Evolutionary conservation across 2,329 filamentous ascomycete species (phyloP).

Genomic region (Aspergillus proliferans): DNA sequence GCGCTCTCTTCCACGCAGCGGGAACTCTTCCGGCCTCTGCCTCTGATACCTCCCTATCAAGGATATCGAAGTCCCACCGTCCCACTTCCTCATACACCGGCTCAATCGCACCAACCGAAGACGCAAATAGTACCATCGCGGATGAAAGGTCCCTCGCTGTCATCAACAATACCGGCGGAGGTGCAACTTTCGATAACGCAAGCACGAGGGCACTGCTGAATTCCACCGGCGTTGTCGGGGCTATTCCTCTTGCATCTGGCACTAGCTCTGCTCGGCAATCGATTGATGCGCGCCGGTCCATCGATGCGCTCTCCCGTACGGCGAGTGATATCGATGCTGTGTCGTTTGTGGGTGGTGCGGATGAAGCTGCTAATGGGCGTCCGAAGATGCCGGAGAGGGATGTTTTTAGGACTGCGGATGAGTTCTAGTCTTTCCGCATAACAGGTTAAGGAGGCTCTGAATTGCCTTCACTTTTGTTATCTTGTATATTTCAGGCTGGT

Average conservation of each 20-base stretch:
- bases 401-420: slow-evolving; percentile 24
- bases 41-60: slow-evolving; percentile 15
- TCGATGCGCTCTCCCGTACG: slow-evolving; percentile 16
- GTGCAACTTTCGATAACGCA: slow-evolving; percentile 16
- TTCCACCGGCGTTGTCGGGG: slow-evolving; percentile 22
- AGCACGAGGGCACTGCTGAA: slow-evolving; percentile 26
- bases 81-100: slow-evolving; percentile 19
- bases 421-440: slow-evolving; percentile 1
- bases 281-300: slow-evolving; percentile 12
- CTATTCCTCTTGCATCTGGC: neutral
- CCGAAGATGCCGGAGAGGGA: slow-evolving; percentile 25
- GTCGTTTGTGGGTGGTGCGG: slow-evolving; percentile 3
- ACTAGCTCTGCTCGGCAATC: neutral
- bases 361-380: slow-evolving; percentile 8
- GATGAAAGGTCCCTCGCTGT: slow-evolving; percentile 19
- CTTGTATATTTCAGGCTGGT: neutral
- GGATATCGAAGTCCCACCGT: slow-evolving; percentile 11
- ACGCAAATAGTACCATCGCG: slow-evolving; percentile 21
- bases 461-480: too few relatives aligned
- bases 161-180: slow-evolving; percentile 3
- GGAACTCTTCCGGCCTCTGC: slow-evolving; percentile 17
- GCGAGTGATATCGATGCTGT: slow-evolving; percentile 9
- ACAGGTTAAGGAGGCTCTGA: too few relatives aligned
- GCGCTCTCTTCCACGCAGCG: slow-evolving; percentile 23
- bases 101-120: slow-evolving; percentile 26